Evolutionary conservation across 2,329 filamentous ascomycete genomes (phyloP), one percentile per base, ranked within the genome.

Genomic region (Colletotrichum viniferum): DNA sequence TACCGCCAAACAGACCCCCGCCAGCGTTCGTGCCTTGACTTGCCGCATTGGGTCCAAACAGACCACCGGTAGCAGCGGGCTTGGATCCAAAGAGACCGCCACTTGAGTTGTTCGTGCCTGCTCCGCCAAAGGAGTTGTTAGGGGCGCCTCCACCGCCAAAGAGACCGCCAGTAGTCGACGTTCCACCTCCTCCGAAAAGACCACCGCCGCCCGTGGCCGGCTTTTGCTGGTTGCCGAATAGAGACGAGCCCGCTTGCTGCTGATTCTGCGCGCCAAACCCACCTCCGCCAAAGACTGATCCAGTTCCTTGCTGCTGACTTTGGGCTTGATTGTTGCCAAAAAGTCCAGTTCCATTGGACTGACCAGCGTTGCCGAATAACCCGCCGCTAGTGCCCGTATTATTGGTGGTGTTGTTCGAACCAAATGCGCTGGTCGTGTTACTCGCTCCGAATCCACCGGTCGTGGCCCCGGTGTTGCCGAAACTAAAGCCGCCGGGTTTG

Each of bases 1-100:
- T 78, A 26, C 79, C 80, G 16, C 91, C 90, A 76, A 93, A 93
- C 18, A 92, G 81, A 36, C 90, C 85, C 30, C 86, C 86, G 14
- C 81, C 79, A 14, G 79, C 81, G 30, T 66, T 68, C 21, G 68
- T 61, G 43, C 81, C 80, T 78, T 84, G 85, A 18, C 73, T 71
- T 30, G 81, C 78, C 66, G 83, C 81, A 66, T 82, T 84, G 30
- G 82, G 68, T 68, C 77, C 76, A 71, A 92, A 92, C 5, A 92
- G 82, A 2, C 89, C 86, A 7, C 85, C 84, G 26, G 85, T 80
- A 38, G 84, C 81, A 34, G 82, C 78, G 60, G 82, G 85, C 76
- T 88, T 86, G 66, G 82, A 82, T 16, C 84, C 73, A 34, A 89
- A 90, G 2, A 89, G 80, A 13, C 84, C 84, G 26, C 79, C 78